A percentile compares a stretch with the other conserved stretches of the same genome.
Conservation (phyloP, 2,329 filamentous ascomycete genomes). For the Atkinsonella hypoxylon region DNA sequence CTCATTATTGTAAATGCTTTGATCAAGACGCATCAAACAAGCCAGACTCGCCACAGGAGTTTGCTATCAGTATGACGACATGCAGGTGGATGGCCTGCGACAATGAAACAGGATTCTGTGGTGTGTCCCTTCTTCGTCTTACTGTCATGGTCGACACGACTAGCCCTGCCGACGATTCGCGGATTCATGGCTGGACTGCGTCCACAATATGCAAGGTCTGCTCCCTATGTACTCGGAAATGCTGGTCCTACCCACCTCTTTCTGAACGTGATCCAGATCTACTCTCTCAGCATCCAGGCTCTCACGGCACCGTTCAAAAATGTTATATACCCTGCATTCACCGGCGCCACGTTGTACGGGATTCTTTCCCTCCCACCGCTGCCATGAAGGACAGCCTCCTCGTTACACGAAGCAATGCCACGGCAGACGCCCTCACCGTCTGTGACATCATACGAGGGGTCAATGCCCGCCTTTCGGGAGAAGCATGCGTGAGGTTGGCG, state of each 20-base stretch:
- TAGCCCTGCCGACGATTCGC: constrained; percentile 2
- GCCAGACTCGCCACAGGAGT: no score
- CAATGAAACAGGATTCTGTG: neutral
- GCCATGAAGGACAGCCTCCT: neutral
- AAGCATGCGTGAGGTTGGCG: neutral
- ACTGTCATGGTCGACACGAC: constrained; percentile 5
- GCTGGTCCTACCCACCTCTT: constrained; percentile 5
- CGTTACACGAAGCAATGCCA: neutral
- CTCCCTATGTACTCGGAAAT: constrained; percentile 4
- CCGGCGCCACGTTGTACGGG: constrained; percentile 2
- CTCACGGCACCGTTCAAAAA: neutral
- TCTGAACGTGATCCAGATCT: constrained; percentile 3
- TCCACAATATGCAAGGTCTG: constrained; percentile 1
- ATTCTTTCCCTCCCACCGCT: neutral
- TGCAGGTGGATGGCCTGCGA: no score
- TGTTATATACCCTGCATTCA: neutral
- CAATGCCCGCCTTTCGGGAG: neutral
- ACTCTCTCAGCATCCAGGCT: neutral
- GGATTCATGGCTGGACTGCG: constrained; percentile 1
- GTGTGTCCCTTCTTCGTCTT: neutral
- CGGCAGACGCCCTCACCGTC: neutral
- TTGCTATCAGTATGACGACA: neutral
- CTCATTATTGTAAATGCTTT: no score
- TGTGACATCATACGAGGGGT: neutral
- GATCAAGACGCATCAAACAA: no score